Conservation (phyloP, 352 stramenopile species). For the Globisporangium okanoganense region DNA sequence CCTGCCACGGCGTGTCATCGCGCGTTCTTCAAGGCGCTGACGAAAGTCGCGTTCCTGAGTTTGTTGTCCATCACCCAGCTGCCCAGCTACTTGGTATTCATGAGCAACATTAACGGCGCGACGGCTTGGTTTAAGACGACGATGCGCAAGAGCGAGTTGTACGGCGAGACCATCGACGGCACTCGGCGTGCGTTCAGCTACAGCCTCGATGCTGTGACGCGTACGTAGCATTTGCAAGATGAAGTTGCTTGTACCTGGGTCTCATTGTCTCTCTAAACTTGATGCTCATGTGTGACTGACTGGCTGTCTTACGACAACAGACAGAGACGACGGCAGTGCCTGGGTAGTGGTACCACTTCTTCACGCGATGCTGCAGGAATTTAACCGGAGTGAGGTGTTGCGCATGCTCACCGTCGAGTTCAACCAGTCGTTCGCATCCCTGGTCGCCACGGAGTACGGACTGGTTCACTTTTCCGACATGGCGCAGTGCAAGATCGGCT, state of each 20-base stretch:
- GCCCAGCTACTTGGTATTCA: constrained; percentile 27
- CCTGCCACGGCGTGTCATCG: constrained; percentile 27
- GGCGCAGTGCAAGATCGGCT: constrained; percentile 27
- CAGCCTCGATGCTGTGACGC: constrained; percentile 8
- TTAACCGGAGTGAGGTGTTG: constrained; percentile 11
- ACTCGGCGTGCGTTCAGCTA: constrained; percentile 20
- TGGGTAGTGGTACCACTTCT: constrained; percentile 27
- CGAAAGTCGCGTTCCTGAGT: constrained; percentile 29
- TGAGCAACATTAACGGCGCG: constrained; percentile 30
- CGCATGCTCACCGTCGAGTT: constrained; percentile 24
- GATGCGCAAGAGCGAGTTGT: constrained; percentile 17
- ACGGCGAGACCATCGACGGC: constrained; percentile 24
- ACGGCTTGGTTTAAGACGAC: constrained; percentile 24
- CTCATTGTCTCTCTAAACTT: neutral
- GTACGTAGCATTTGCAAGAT: constrained; percentile 12
- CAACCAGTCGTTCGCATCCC: constrained; percentile 23
- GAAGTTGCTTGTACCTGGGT: neutral
- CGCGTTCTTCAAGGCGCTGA: constrained; percentile 33
- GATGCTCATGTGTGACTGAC: neutral
- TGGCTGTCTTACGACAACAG: constrained; percentile 9
- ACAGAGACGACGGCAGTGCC: constrained; percentile 29
- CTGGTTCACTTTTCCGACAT: constrained; percentile 26
- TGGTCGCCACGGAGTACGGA: constrained; percentile 28
- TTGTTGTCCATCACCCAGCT: constrained; percentile 17
- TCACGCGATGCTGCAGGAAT: constrained; percentile 22